These are phyloP conservation scores for Tetrahymena borealis DNA, from an alignment of 73 alveolate genomes.

Conservation along the genomic window DNA sequence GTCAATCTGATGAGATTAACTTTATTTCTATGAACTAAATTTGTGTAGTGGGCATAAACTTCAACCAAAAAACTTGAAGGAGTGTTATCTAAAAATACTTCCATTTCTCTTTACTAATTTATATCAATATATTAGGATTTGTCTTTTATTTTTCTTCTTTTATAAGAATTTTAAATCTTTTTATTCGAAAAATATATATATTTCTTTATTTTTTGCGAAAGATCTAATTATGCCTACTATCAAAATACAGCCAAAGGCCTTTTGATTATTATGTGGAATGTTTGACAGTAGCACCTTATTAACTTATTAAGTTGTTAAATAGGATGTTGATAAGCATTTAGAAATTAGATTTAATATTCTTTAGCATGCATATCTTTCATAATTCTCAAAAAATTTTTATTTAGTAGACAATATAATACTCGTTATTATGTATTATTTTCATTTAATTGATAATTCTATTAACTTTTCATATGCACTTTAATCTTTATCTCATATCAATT, in stretches of 20 bases:
- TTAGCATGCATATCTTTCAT: neutral
- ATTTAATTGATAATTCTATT: neutral
- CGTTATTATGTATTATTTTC: neutral
- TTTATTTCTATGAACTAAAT: neutral
- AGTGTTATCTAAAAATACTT: neutral
- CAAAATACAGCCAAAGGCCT: no score
- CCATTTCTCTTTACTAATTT: neutral
- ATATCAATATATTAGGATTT: neutral
- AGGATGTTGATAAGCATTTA: no score
- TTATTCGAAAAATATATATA: neutral
- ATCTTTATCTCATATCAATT: neutral
- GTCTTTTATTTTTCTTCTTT: neutral
- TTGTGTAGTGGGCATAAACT: neutral
- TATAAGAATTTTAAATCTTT: neutral
- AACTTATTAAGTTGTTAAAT: neutral
- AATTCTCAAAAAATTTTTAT: neutral
- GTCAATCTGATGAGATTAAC: neutral
- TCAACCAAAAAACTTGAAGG: neutral
- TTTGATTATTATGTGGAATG: neutral
- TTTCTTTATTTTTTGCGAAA: neutral
- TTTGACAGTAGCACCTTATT: neutral
- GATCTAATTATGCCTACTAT: neutral
- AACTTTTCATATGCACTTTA: neutral
- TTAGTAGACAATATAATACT: neutral
- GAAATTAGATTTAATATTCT: no score